Base-by-base conservation (phyloP, 257 asterid species). In the Apocynum venetum region DNA sequence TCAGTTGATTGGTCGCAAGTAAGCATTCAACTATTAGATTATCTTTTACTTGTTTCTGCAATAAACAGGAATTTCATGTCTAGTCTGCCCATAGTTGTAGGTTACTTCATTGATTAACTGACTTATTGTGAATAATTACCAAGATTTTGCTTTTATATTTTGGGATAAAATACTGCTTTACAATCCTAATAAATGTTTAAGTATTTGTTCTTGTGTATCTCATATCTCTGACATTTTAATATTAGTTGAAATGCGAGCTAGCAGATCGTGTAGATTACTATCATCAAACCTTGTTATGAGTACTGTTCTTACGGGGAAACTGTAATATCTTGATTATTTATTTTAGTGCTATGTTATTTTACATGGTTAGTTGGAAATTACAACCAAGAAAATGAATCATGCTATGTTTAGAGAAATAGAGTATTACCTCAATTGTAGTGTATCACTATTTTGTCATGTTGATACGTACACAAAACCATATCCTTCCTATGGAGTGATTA, bases 1-100 rank as follows among this genome's bases (percentile, higher is more conserved):
- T 88, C 80, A 82, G 82, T 96, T 76, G 97, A 96, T 83, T 96
- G 99, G 99, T 96, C 99, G 20, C 93, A 93, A 82, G 99, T 89
- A 84, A 84, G 85, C 64, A 76, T 61, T 75, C 66, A 76, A 57
- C 44, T 8, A 9, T 46, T 19, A 9, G 41, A 70, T 78, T 20
- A 19, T 51, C 6, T 38, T 25, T 71, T 72, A n/a, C 46, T 69
- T 73, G 10, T 47, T 19, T 41, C 78, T 70, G 68, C 65, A 66
- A 59, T 36, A 51, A 57, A 20, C 20, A 72, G 17, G 8, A 69
- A 55, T 59, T 52, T 25, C 69, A 48, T 46, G 47, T 57, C 64
- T 61, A 64, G 49, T 49, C 41, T 41, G 19, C 49, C n/a, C 4
- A 65, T 20, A 40, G 40, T 40, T 66, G 49, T 11, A 66, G 49